Evolutionary conservation across 1,139 yeast species (phyloP), one percentile per base, ranked within the genome.

Genomic region (Yamadazyma membranifaciens): DNA sequence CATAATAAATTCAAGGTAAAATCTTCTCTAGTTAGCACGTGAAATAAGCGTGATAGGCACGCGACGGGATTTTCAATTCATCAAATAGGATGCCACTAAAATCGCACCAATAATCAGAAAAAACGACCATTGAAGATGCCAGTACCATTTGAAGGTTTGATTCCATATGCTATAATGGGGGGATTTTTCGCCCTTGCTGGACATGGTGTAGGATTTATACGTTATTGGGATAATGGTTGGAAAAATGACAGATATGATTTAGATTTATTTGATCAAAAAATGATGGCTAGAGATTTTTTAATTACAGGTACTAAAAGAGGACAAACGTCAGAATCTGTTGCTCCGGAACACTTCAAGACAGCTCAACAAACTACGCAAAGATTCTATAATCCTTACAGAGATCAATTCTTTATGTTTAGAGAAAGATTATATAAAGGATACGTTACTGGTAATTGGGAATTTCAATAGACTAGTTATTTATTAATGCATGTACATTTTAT

Each of bases 271-370:
- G 78, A 72, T 59, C 57, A 61, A 40, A 68, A 69, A 63, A 71
- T 81, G 78, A 69, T 79, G 67, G 83, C 81, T 51, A 74, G 95
- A 57, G 95, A 87, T 61, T 73, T 78, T 58, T 72, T 89, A 50
- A 67, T 87, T 54, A 87, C 95, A 9, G 95, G 95, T 17, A 73
- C 73, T 34, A 71, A 67, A 54, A 74, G 95, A 57, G 91, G 83
- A 20, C 94, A 86, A 60, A 63, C 75, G 39, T 81, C 79, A 48
- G 78, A 75, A 40, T 76, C 91, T 7, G 65, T 75, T 38, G 95
- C 95, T 9, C 89, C 91, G 31, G 91, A 83, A 48, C 76, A 74
- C 37, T 87, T 69, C 62, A 69, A 66, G 55, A 67, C 72, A n/a
- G 55, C 68, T 28, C 62, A 65, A 30, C 52, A 54, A 41, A 55